Evolutionary conservation across 2,329 filamentous ascomycete genomes (phyloP).

Genomic region (Xylaria sp.): DNA sequence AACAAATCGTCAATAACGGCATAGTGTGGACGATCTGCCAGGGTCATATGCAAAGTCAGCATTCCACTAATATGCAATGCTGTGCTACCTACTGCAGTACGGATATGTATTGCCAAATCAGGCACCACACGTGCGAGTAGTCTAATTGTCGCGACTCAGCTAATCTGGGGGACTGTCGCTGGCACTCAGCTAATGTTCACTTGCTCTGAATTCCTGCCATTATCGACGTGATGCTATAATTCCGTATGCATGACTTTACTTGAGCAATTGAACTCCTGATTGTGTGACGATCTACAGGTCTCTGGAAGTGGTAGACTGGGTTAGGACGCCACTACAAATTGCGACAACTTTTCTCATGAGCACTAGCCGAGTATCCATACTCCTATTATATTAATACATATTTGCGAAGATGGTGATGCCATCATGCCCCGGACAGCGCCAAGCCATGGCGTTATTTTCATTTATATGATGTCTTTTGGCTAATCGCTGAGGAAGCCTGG

Average conservation of each 20-base stretch:
- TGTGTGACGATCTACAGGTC: constrained; percentile 2
- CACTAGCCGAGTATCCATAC: neutral
- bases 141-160: constrained; percentile 14
- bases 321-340: neutral
- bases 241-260: neutral
- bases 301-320: neutral
- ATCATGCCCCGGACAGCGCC: constrained; percentile 38
- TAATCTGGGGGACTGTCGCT: neutral
- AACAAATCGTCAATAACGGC: neutral
- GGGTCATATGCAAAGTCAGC: constrained; percentile 30
- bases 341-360: neutral
- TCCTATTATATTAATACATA: neutral
- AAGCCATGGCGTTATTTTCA: constrained; percentile 50
- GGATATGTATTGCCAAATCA: constrained; percentile 30
- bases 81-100: constrained; percentile 2
- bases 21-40: constrained; percentile 3
- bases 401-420: constrained; percentile 10
- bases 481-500: constrained; percentile 33
- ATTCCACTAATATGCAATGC: constrained; percentile 18
- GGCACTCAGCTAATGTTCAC: neutral
- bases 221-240: neutral
- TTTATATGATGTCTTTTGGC: constrained; percentile 45
- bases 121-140: constrained; percentile 31
- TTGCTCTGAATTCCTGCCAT: constrained; percentile 12
- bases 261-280: constrained; percentile 9